phyloP scores from a whole-genome alignment of 164 flowering plant species.

The Nelumbo lutea region DNA sequence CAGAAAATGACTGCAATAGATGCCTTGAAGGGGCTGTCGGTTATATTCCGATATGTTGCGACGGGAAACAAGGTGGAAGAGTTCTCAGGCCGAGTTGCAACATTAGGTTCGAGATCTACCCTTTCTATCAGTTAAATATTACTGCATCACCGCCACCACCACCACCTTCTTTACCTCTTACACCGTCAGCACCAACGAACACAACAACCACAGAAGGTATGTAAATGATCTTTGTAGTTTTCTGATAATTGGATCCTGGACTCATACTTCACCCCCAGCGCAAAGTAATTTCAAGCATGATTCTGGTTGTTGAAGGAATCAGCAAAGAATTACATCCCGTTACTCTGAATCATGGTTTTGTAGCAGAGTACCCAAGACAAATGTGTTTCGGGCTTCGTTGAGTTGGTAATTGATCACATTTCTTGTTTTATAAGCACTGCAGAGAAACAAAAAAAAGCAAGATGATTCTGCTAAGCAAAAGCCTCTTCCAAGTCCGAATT shows the following conservation, averaged over 20 bases:
- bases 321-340: neutral
- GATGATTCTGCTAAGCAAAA: too few species aligned
- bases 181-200: neutral
- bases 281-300: neutral
- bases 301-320: neutral
- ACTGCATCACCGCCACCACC: neutral
- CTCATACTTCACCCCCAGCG: neutral
- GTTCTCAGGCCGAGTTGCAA: constrained; percentile 3
- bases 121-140: neutral
- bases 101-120: constrained; percentile 10
- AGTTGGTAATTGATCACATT: too few species aligned
- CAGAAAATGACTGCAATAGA: neutral
- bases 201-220: neutral
- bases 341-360: neutral
- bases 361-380: too few species aligned
- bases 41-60: neutral
- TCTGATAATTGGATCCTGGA: neutral
- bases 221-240: too few species aligned
- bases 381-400: too few species aligned
- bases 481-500: too few species aligned
- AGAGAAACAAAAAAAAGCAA: too few species aligned
- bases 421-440: too few species aligned
- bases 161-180: neutral
- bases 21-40: neutral
- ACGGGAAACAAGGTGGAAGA: constrained; percentile 1